Evolutionary conservation across 75 land plant species (phyloP).

Genomic region (Picea glauca): DNA sequence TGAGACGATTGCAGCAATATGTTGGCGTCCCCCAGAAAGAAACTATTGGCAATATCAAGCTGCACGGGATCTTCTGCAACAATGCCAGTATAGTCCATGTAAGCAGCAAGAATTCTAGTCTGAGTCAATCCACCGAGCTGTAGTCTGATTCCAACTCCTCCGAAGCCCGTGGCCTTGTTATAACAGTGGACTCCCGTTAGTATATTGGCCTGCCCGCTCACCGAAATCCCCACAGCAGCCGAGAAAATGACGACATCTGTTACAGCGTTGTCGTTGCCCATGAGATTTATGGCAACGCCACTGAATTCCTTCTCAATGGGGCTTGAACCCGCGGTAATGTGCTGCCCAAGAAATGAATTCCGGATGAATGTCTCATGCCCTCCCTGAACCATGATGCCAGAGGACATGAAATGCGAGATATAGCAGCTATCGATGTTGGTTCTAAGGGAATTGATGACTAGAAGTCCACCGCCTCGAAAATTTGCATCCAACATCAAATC

Average conservation of each 20-base stretch:
- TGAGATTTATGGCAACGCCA: conserved; percentile 28
- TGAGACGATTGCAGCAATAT: conserved; percentile 45
- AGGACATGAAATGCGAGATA: conserved; percentile 30
- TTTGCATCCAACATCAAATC: conserved; percentile 71
- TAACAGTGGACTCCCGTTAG: conserved; percentile 76
- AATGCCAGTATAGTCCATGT: conserved; percentile 78
- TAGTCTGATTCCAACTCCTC: conserved; percentile 72
- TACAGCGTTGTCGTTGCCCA: conserved; percentile 29
- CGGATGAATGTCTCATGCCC: conserved; percentile 32
- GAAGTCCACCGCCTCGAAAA: conserved; percentile 64
- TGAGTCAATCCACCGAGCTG: conserved; percentile 54
- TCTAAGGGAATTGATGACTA: conserved; percentile 49
- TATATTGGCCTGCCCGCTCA: conserved; percentile 45
- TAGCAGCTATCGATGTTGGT: conserved; percentile 63
- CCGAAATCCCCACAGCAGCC: conserved; percentile 23
- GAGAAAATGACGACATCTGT: conserved; percentile 40
- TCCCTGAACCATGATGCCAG: conserved; percentile 30
- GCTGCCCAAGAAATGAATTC: conserved; percentile 34
- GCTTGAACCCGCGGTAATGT: conserved; percentile 34
- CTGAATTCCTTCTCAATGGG: conserved; percentile 19
- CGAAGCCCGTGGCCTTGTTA: conserved; percentile 80
- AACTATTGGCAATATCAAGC: conserved; percentile 50
- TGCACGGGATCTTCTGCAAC: conserved; percentile 84
- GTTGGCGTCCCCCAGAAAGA: conserved; percentile 76
- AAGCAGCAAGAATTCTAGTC: conserved; percentile 66